Evolutionary conservation across 2,329 filamentous ascomycete species (phyloP).

Genomic region (Fusarium verrucosum): DNA sequence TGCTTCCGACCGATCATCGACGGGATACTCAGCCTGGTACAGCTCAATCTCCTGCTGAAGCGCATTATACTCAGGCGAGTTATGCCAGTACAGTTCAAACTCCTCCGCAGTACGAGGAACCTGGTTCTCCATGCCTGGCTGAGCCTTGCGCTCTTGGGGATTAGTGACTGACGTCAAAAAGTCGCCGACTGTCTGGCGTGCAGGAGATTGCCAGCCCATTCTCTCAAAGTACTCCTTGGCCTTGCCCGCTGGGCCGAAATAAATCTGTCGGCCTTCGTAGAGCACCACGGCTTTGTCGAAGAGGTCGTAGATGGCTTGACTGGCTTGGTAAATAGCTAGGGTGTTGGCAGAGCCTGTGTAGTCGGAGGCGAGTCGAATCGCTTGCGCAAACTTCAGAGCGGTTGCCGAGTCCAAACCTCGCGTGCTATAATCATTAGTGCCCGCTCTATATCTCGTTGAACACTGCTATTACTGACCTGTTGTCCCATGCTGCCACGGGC

Average conservation of each 20-base stretch:
- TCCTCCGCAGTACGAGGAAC: conserved; percentile 76
- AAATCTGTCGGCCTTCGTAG: conserved; percentile 82
- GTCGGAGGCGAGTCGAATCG: conserved; percentile 71
- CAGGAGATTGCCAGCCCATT: conserved; percentile 74
- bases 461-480: too few relatives aligned
- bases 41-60: conserved; percentile 60
- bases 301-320: conserved; percentile 73
- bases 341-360: conserved; percentile 68
- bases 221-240: conserved; percentile 73
- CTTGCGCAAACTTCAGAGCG: conserved; percentile 76
- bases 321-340: conserved; percentile 78
- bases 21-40: conserved; percentile 58
- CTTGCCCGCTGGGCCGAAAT: conserved; percentile 69
- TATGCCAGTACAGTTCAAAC: conserved; percentile 63
- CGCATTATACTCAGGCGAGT: conserved; percentile 55
- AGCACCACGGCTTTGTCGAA: conserved; percentile 81
- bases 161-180: conserved; percentile 77
- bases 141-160: conserved; percentile 65
- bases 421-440: too few relatives aligned
- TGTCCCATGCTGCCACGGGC: conserved; percentile 72
- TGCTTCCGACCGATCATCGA: conserved; percentile 51
- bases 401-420: conserved; percentile 78
- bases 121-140: conserved; percentile 66
- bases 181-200: conserved; percentile 73
- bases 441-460: too few relatives aligned